A percentile compares a stretch with the other conserved stretches of the same genome.
Conservation (phyloP, 768 basidiomycete species). For the Rickenella mellea region DNA sequence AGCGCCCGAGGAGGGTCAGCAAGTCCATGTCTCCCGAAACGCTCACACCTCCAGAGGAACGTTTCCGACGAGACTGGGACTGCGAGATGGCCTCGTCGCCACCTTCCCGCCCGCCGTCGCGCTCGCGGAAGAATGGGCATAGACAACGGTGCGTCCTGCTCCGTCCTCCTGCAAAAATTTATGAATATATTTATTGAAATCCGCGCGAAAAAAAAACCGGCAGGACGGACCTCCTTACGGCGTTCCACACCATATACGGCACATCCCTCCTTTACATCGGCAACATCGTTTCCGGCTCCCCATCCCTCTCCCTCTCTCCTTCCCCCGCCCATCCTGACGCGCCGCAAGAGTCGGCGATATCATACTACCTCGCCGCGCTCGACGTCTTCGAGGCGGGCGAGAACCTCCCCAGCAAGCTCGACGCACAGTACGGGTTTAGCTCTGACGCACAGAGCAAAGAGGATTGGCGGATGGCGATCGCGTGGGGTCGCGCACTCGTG, state of each 20-base stretch:
- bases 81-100: conserved; percentile 5
- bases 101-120: background rate
- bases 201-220: too few relatives aligned
- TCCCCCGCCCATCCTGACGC: conserved; percentile 43
- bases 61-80: conserved; percentile 14
- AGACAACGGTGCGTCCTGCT: background rate
- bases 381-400: conserved; percentile 67
- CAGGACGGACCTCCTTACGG: conserved; percentile 44
- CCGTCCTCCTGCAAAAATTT: too few relatives aligned
- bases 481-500: conserved; percentile 59
- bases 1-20: conserved; percentile 9
- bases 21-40: conserved; percentile 10
- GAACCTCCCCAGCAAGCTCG: conserved; percentile 37
- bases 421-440: conserved; percentile 2
- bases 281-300: background rate
- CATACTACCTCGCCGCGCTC: conserved; percentile 61
- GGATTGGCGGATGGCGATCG: conserved; percentile 62
- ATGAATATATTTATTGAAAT: too few relatives aligned
- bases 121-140: background rate
- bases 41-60: conserved; percentile 17
- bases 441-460: conserved; percentile 17
- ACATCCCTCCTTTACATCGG: conserved; percentile 29
- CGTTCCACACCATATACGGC: conserved; percentile 59
- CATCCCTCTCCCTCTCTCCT: conserved; percentile 17
- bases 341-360: conserved; percentile 26